phyloP scores from a whole-genome alignment of 768 basidiomycete species.

The Panaeolus papilionaceus region DNA sequence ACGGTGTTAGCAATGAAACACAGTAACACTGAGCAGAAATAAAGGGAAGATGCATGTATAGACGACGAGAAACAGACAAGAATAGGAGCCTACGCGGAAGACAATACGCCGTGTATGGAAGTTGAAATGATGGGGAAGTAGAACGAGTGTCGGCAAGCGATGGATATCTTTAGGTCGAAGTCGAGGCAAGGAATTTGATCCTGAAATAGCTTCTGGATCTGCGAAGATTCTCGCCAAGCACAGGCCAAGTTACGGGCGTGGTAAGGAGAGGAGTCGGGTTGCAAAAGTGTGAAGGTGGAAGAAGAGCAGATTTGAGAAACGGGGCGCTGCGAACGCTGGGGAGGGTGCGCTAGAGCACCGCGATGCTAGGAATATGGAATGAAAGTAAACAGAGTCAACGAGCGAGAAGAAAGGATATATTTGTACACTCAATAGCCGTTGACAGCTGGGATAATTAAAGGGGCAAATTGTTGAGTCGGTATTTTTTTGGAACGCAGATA shows the following conservation, averaged over 20 bases:
- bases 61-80: background rate
- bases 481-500: background rate
- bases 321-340: background rate
- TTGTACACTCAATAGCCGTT: constrained; percentile 7
- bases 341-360: background rate
- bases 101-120: background rate
- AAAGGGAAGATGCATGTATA: constrained; percentile 22
- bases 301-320: background rate
- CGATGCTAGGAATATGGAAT: background rate
- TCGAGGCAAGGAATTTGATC: background rate
- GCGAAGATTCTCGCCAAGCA: background rate
- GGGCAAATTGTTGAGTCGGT: background rate
- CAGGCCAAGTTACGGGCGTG: background rate
- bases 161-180: constrained; percentile 5
- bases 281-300: background rate
- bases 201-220: background rate
- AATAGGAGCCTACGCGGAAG: background rate
- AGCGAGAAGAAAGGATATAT: background rate
- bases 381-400: background rate
- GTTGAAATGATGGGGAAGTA: background rate
- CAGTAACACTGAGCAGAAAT: constrained; percentile 25
- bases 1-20: constrained; percentile 24
- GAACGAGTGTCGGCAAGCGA: constrained; percentile 13
- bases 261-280: background rate
- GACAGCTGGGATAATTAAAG: background rate